Evolutionary conservation across 495 filamentous ascomycete species (phyloP).

Genomic region (Podospora appendiculata): DNA sequence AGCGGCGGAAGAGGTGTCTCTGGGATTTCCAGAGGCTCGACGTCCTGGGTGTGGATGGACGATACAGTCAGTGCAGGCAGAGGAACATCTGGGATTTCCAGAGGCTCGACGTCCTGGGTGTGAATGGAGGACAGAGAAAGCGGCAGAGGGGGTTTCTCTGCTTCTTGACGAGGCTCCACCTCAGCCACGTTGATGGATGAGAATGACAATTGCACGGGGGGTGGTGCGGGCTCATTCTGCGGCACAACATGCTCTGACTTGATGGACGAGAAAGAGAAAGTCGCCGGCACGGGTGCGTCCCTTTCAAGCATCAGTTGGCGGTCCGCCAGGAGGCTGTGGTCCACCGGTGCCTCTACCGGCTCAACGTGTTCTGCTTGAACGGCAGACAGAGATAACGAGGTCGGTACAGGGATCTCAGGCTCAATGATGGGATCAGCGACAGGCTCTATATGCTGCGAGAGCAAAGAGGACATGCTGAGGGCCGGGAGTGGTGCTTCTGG

Average conservation of each 20-base stretch:
- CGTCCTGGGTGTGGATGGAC: conserved; percentile 10
- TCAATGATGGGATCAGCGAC: conserved; percentile 16
- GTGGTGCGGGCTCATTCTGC: conserved; percentile 6
- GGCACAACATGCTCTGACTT: conserved; percentile 16
- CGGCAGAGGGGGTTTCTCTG: conserved; percentile 10
- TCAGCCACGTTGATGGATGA: conserved; percentile 19
- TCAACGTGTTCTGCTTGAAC: conserved; percentile 13
- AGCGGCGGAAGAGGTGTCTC: neutral
- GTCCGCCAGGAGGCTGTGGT: too few relatives aligned
- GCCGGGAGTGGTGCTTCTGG: conserved; percentile 10
- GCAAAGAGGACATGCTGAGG: conserved; percentile 13
- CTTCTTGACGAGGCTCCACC: conserved; percentile 21
- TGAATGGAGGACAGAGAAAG: conserved; percentile 24
- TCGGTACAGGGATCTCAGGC: conserved; percentile 9
- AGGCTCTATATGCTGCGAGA: conserved; percentile 20
- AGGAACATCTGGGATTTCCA: conserved; percentile 1
- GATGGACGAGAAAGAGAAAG: conserved; percentile 15
- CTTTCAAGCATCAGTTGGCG: neutral
- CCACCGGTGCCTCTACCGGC: conserved; percentile 7
- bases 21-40: conserved; percentile 27
- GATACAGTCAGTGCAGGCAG: conserved; percentile 9
- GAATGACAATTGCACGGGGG: conserved; percentile 14
- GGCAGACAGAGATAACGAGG: conserved; percentile 14
- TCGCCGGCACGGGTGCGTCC: neutral
- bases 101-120: conserved; percentile 26